A percentile compares a stretch with the other conserved stretches of the same genome.
Evolutionary conservation across 345 rosid genomes (phyloP).

Genomic region (Melaleuca quinquenervia): DNA sequence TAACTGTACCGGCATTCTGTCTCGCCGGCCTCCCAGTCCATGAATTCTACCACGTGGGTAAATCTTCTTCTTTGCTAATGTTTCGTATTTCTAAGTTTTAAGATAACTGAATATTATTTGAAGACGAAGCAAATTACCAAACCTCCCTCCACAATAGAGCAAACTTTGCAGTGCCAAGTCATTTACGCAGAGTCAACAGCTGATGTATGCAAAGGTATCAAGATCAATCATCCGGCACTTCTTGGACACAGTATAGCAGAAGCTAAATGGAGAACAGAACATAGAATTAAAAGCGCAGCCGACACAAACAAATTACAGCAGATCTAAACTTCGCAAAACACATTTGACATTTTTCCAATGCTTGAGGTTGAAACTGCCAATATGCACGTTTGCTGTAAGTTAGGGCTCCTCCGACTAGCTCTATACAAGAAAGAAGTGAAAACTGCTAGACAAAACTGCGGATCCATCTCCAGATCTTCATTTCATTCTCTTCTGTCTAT

Average conservation of each 20-base stretch:
- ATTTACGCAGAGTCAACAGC: not conserved
- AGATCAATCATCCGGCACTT: not conserved
- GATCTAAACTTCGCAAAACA: not conserved
- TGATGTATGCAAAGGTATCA: not conserved
- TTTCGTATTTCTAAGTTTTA: not conserved
- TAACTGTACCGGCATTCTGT: not conserved
- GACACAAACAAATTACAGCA: not conserved
- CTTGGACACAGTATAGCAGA: not conserved
- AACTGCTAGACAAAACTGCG: not conserved
- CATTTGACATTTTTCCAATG: not conserved
- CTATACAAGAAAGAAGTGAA: not conserved
- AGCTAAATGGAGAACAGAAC: not conserved
- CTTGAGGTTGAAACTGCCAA: not conserved
- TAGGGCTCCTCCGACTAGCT: not conserved
- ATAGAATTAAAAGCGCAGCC: not conserved
- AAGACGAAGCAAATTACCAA: not conserved
- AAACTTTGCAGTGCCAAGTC: not conserved
- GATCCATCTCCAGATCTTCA: not conserved
- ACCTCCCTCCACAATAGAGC: not conserved
- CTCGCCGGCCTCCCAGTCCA: no score
- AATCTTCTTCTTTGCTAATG: not conserved
- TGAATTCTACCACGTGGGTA: no score
- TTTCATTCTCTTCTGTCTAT: not conserved
- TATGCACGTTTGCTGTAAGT: not conserved
- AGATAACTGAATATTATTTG: not conserved